These are phyloP conservation scores for Eudorina sp. DNA, from an alignment of 139 green algal genomes.

Conservation along the genomic window DNA sequence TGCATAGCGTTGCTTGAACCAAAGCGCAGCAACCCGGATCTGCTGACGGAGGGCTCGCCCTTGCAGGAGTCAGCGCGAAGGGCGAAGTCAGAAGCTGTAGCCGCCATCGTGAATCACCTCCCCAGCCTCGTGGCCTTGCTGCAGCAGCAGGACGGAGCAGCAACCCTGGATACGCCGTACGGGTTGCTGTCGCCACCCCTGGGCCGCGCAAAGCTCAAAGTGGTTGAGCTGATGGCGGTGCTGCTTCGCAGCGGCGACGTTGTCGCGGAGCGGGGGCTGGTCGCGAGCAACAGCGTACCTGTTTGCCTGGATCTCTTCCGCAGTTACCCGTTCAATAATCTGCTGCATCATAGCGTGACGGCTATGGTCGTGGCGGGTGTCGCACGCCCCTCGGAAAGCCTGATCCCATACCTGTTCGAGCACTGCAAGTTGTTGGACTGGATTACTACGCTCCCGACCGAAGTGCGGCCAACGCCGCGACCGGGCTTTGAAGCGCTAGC, in stretches of 20 bases:
- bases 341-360: slow-evolving; percentile 85
- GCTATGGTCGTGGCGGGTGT: slow-evolving; percentile 72
- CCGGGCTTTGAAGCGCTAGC: slow-evolving; percentile 54
- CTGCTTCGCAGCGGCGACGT: slow-evolving; percentile 78
- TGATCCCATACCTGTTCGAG: slow-evolving; percentile 80
- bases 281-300: slow-evolving; percentile 67
- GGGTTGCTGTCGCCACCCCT: slow-evolving; percentile 82
- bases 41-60: slow-evolving; percentile 50
- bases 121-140: slow-evolving; percentile 74
- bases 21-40: slow-evolving; percentile 50
- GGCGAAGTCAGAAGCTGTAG: slow-evolving; percentile 57
- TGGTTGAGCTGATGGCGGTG: slow-evolving; percentile 84
- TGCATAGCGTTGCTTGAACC: slow-evolving; percentile 89
- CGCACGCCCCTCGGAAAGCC: slow-evolving; percentile 43
- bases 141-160: slow-evolving; percentile 25
- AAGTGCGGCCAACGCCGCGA: slow-evolving; percentile 61
- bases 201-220: slow-evolving; percentile 80
- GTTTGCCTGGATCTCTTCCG: slow-evolving; percentile 82
- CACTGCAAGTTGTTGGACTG: slow-evolving; percentile 75
- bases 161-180: slow-evolving; percentile 80
- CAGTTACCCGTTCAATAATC: slow-evolving; percentile 93
- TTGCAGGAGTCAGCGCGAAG: slow-evolving; percentile 41
- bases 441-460: slow-evolving; percentile 71
- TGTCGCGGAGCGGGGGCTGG: slow-evolving; percentile 70
- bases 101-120: slow-evolving; percentile 65